Base-by-base conservation (phyloP, 2,329 filamentous ascomycete species). In the Xylaria sp. region DNA sequence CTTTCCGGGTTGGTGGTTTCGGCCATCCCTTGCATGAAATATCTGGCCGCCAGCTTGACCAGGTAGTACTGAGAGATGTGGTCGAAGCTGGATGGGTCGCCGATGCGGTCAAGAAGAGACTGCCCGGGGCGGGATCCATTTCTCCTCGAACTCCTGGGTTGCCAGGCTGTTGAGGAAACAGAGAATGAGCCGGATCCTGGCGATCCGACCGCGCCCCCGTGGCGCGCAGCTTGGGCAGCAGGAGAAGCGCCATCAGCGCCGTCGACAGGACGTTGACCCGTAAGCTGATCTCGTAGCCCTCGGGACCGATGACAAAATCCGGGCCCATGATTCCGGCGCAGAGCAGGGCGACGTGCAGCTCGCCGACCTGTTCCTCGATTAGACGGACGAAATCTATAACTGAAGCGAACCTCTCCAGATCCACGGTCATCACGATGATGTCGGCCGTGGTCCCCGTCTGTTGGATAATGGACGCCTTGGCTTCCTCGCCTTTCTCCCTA, bases 221-320 rank as follows among this genome's bases (percentile, higher is more conserved):
- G 5, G 61, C 65, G 20, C 68, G 66, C 11, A 82, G 63, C 48
- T 77, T 76, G 0, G 78, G 78, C 1, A 82, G 69, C 20, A 87
- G 71, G 0, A 84, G 64, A 2, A 84, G 51, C 0, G 74, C 79
- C 11, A 87, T 68, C 0, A 85, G 70, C 5, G 77, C 73, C 1
- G 80, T 85, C 2, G 82, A 84, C 0, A 87, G 67, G 0, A 78
- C 74, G 60, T 86, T 86, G 59, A 85, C 78, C 65, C 86, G 82
- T 4, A 86, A 55, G 0, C 74, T 77, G 43, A 74, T 69, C 54
- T 83, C 80, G 70, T 75, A 80, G 2, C 77, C 78, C 11, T 77
- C 74, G 1, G 66, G 44, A 0, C 72, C 44, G 7, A 24, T n/a
- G 3, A n/a, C 21, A 24, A 56, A 55, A 1, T 21, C 16, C 4